Percentiles rank a stretch among this genome's conserved stretches.
Conservation (phyloP, 352 stramenopile species). For the Phytopythium ostracodes region DNA sequence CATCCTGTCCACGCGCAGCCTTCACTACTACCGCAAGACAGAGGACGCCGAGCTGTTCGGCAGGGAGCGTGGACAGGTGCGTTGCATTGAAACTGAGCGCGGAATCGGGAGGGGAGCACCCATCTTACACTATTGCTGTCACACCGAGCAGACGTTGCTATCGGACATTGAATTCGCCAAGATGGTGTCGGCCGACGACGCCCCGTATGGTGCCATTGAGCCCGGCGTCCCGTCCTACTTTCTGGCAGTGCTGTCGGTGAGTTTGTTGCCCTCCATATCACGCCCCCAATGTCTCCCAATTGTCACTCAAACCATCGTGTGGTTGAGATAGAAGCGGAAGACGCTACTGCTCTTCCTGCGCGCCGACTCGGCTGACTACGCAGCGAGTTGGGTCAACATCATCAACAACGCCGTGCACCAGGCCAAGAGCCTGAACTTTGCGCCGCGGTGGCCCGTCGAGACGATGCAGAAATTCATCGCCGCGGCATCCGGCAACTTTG, state of each 20-base stretch:
- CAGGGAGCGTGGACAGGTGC: slow-evolving; percentile 71
- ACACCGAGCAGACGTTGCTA: slow-evolving; percentile 23
- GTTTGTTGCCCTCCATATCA: neutral
- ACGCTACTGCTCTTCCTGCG: slow-evolving; percentile 76
- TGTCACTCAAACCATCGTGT: neutral
- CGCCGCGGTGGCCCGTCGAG: slow-evolving; percentile 58
- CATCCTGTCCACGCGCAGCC: slow-evolving; percentile 70
- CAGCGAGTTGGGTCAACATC: slow-evolving; percentile 69
- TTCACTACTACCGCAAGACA: slow-evolving; percentile 84
- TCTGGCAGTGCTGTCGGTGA: slow-evolving; percentile 70
- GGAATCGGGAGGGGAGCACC: neutral
- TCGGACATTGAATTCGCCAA: slow-evolving; percentile 75
- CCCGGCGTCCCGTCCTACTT: slow-evolving; percentile 55
- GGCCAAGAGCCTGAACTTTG: slow-evolving; percentile 60
- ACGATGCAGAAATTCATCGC: slow-evolving; percentile 76
- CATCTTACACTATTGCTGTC: neutral
- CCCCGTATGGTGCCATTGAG: slow-evolving; percentile 68
- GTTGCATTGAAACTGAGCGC: neutral
- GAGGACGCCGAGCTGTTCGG: slow-evolving; percentile 83
- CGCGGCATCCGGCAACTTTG: slow-evolving; percentile 44
- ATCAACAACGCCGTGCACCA: slow-evolving; percentile 78
- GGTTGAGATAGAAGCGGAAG: slow-evolving; percentile 53
- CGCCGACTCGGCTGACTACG: slow-evolving; percentile 66
- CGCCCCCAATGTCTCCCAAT: neutral
- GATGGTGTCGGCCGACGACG: slow-evolving; percentile 69